A percentile compares a stretch with the other conserved stretches of the same genome.
Evolutionary conservation across 768 basidiomycete species (phyloP).

Genomic region (Tulasnella sp.): DNA sequence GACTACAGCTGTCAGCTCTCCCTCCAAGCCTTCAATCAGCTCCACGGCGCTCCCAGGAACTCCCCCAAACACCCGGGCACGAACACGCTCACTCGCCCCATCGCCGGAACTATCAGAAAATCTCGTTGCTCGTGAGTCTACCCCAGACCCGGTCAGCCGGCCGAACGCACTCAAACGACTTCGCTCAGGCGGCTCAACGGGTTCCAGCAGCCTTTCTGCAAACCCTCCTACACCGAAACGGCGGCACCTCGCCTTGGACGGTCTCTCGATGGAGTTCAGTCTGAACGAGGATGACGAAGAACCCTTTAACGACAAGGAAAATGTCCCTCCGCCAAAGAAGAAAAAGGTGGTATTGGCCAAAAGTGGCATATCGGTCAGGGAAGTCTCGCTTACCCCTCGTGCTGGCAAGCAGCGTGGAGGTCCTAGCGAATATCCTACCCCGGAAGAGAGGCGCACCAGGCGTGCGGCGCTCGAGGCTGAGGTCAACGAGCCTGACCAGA

Average conservation of each 20-base stretch:
- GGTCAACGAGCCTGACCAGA: conserved; percentile 8
- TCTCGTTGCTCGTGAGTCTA: background rate
- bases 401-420: background rate
- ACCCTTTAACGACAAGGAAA: conserved; percentile 10
- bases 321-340: conserved; percentile 9
- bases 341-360: background rate
- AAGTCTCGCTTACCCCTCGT: conserved; percentile 3
- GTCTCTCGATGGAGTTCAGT: background rate
- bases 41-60: background rate
- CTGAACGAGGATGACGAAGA: background rate
- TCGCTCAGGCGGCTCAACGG: conserved; percentile 5
- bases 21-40: background rate
- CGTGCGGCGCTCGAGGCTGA: conserved; percentile 10
- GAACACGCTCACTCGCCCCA: conserved; percentile 2
- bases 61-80: conserved; percentile 1
- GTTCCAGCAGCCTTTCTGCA: background rate
- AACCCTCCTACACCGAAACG: conserved; percentile 4
- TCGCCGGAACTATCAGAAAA: conserved; percentile 11
- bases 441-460: background rate
- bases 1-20: background rate
- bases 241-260: background rate
- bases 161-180: conserved; percentile 7
- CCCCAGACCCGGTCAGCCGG: background rate
- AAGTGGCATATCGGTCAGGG: background rate
- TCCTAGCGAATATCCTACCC: background rate